Conservation (phyloP, 129 eudicot species). For the sunflower (Helianthus annuus) region HanXRQr2.0-SUNRISE NC_035438.2:47582577-47583076, state of each 20-base stretch:
- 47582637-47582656: slow-evolving; percentile 63
- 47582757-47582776: slow-evolving; percentile 75
- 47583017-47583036: too few species aligned
- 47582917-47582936: too few species aligned
- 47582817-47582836: slow-evolving; percentile 88
- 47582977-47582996: too few species aligned
- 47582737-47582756: slow-evolving; percentile 53
- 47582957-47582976: too few species aligned
- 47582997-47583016: too few species aligned
- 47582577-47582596: slow-evolving; percentile 80
- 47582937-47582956: too few species aligned
- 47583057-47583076: too few species aligned
- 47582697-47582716: slow-evolving; percentile 54
- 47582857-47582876: background rate
- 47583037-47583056: too few species aligned
- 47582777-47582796: slow-evolving; percentile 87
- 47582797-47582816: slow-evolving; percentile 91
- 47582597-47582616: slow-evolving; percentile 77
- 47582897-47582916: too few species aligned
- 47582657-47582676: slow-evolving; percentile 81
- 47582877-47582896: too few species aligned
- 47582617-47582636: slow-evolving; percentile 48
- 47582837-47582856: slow-evolving; percentile 96
- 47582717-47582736: slow-evolving; percentile 69
- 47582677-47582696: slow-evolving; percentile 41